phyloP scores from a whole-genome alignment of 2,329 filamentous ascomycete genomes.

The Ophiostoma australiae region DNA sequence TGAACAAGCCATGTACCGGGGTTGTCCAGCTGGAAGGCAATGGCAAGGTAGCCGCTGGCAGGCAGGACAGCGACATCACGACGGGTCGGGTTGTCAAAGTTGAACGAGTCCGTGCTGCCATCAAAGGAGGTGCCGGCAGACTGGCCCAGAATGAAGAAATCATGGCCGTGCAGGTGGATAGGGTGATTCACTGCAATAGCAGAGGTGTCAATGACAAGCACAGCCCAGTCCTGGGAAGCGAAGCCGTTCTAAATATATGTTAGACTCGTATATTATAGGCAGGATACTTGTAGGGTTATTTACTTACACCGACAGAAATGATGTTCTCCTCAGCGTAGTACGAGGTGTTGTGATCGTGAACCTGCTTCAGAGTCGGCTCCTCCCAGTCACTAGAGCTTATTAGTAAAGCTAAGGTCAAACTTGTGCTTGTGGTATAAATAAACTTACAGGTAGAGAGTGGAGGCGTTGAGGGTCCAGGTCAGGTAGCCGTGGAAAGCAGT shows the following conservation, averaged over 20 bases:
- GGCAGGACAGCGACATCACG: conserved; percentile 44
- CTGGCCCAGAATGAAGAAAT: conserved; percentile 30
- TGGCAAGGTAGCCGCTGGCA: conserved; percentile 40
- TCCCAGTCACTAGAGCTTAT: not conserved
- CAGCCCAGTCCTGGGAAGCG: conserved; percentile 22
- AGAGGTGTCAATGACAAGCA: conserved; percentile 26
- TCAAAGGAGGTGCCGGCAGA: conserved; percentile 21
- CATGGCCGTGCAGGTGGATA: conserved; percentile 31
- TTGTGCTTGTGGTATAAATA: not conserved
- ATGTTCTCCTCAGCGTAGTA: conserved; percentile 17
- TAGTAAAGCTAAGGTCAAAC: not conserved
- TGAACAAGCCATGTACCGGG: conserved; percentile 45
- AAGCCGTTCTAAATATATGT: not conserved
- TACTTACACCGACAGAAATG: conserved; percentile 25
- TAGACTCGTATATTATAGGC: not conserved
- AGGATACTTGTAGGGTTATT: not conserved
- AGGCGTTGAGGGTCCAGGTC: not conserved
- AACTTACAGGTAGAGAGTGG: not conserved
- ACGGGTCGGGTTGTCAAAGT: conserved; percentile 38
- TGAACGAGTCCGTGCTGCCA: conserved; percentile 23
- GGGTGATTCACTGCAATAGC: conserved; percentile 21
- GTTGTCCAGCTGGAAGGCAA: conserved; percentile 46
- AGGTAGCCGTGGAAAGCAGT: conserved; percentile 9
- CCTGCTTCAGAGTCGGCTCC: conserved; percentile 28
- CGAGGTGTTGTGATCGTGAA: conserved; percentile 30